Evolutionary conservation across 257 asterid genomes (phyloP).

Genomic region (Sherardia arvensis): DNA sequence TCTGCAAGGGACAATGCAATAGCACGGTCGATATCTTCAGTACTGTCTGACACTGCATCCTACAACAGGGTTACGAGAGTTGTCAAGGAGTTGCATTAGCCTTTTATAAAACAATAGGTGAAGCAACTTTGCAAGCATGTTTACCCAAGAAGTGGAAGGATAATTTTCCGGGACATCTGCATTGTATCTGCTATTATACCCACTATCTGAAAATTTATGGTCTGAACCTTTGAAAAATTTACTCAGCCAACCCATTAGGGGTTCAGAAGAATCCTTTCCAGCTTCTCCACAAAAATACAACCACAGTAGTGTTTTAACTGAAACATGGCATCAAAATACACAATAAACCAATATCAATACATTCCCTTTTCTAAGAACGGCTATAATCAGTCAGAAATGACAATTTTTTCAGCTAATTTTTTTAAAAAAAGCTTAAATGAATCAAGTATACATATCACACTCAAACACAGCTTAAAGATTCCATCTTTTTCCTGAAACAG

Average conservation of each 20-base stretch:
- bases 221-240: constrained; percentile 60
- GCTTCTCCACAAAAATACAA: constrained; percentile 14
- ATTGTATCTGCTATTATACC: constrained; percentile 46
- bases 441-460: background rate
- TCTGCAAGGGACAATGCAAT: constrained; percentile 80
- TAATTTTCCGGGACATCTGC: constrained; percentile 34
- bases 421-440: background rate
- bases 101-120: background rate
- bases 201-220: constrained; percentile 59
- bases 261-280: background rate
- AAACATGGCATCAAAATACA: background rate
- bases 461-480: background rate
- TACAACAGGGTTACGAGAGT: constrained; percentile 13
- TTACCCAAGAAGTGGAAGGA: constrained; percentile 63
- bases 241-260: constrained; percentile 75
- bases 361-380: background rate
- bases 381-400: background rate
- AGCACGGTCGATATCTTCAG: constrained; percentile 67
- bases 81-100: background rate
- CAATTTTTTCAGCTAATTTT: background rate
- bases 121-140: constrained; percentile 2
- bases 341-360: background rate
- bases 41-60: constrained; percentile 49
- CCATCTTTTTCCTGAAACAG: background rate
- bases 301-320: constrained; percentile 32